Conservation (phyloP, 2,329 filamentous ascomycete genomes). For the Clarireedia monteithiana region DNA sequence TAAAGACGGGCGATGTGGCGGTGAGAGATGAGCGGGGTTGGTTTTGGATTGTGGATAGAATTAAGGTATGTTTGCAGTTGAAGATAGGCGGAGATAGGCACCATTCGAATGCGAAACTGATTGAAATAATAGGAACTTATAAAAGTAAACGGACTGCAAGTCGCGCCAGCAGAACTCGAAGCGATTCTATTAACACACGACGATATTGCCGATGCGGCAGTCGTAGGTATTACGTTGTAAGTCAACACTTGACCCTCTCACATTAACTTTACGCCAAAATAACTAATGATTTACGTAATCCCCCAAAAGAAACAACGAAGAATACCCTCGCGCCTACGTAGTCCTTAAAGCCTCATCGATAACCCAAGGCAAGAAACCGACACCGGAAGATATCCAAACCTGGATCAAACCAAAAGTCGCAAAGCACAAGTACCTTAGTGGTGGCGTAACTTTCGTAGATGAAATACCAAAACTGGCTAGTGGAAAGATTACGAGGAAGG, state of each 20-base stretch:
- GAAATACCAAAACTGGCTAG: slow-evolving; percentile 40
- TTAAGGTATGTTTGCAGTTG: slow-evolving; percentile 25
- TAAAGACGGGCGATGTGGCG: slow-evolving; percentile 52
- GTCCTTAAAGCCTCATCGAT: too few relatives aligned
- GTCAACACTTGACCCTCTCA: too few relatives aligned
- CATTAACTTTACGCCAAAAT: too few relatives aligned
- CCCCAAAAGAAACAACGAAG: too few relatives aligned
- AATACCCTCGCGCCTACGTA: too few relatives aligned
- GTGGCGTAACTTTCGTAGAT: slow-evolving; percentile 41
- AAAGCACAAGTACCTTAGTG: slow-evolving; percentile 40
- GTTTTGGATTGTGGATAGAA: slow-evolving; percentile 59
- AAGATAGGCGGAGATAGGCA: not conserved
- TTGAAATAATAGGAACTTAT: slow-evolving; percentile 42
- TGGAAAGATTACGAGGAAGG: slow-evolving; percentile 37
- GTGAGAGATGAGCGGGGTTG: slow-evolving; percentile 38
- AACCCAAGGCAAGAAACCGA: not conserved
- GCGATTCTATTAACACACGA: slow-evolving; percentile 42
- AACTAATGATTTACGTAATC: too few relatives aligned
- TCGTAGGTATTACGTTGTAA: slow-evolving; percentile 38
- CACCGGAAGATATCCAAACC: too few relatives aligned
- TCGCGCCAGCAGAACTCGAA: slow-evolving; percentile 52
- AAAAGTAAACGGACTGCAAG: slow-evolving; percentile 52
- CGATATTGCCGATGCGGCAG: slow-evolving; percentile 46
- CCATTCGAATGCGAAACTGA: too few relatives aligned
- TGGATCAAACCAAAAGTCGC: slow-evolving; percentile 35